phyloP scores from a whole-genome alignment of 2,329 filamentous ascomycete genomes.

The Pestalotiopsis sp. region DNA sequence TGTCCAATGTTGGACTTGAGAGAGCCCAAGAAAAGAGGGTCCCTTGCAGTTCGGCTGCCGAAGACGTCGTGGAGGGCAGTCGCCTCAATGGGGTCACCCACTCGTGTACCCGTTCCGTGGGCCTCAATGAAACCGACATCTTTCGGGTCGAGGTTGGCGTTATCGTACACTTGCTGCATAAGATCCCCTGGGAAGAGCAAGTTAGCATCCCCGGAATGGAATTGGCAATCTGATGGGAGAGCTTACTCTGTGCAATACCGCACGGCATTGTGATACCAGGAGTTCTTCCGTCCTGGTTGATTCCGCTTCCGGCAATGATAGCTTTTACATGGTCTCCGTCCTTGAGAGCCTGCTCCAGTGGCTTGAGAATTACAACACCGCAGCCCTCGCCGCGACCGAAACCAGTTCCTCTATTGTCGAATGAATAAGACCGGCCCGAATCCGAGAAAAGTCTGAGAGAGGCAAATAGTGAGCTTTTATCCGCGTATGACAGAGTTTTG shows the following conservation, averaged over 20 bases:
- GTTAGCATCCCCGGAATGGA: not conserved
- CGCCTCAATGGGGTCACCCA: constrained; percentile 60
- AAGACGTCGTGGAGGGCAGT: constrained; percentile 49
- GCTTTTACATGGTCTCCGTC: constrained; percentile 59
- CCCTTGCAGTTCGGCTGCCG: constrained; percentile 41
- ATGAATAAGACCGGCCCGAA: constrained; percentile 54
- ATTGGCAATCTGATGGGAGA: not conserved
- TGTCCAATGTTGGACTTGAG: constrained; percentile 58
- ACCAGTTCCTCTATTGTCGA: constrained; percentile 55
- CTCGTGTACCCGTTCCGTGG: constrained; percentile 59
- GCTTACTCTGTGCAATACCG: constrained; percentile 47
- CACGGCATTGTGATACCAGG: constrained; percentile 62
- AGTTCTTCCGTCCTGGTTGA: constrained; percentile 60
- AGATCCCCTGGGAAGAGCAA: constrained; percentile 34
- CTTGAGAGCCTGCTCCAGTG: constrained; percentile 53
- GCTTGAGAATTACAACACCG: constrained; percentile 59
- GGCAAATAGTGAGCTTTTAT: constrained; percentile 3
- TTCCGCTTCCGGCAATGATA: constrained; percentile 51
- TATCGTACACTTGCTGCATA: constrained; percentile 46
- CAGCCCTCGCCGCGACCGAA: constrained; percentile 66
- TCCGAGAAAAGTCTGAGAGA: constrained; percentile 49
- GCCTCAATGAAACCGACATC: constrained; percentile 51
- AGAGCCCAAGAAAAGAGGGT: constrained; percentile 49
- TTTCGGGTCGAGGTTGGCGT: constrained; percentile 40
- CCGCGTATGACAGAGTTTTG: constrained; percentile 19